Conservation (phyloP, 1,284 basidiomycete species). For the Macrocystidia cucumis region DNA sequence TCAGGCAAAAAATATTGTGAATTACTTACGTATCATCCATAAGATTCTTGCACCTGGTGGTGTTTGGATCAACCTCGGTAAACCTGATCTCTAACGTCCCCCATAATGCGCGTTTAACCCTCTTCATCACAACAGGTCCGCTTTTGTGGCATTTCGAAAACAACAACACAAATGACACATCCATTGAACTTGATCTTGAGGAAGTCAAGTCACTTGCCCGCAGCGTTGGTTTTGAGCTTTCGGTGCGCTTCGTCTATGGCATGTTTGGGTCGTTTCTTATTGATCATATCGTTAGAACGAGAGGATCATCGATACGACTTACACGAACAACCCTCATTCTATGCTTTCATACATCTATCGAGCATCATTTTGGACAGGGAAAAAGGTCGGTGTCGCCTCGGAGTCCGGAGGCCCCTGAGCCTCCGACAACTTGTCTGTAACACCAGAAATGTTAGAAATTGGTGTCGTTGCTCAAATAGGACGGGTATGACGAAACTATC, state of each 20-base stretch:
- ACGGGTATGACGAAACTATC: too few relatives aligned
- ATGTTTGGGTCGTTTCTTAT: background rate
- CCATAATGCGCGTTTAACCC: too few relatives aligned
- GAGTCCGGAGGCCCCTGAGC: too few relatives aligned
- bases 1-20: slow-evolving; percentile 88
- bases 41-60: slow-evolving; percentile 75
- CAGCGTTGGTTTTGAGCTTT: slow-evolving; percentile 78
- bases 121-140: too few relatives aligned
- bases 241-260: slow-evolving; percentile 35
- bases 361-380: slow-evolving; percentile 81
- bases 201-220: slow-evolving; percentile 77
- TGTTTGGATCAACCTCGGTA: slow-evolving; percentile 87
- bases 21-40: slow-evolving; percentile 81
- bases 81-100: too few relatives aligned
- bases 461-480: too few relatives aligned
- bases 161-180: slow-evolving; percentile 70
- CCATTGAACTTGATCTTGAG: slow-evolving; percentile 84
- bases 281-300: slow-evolving; percentile 52
- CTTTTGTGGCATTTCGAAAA: slow-evolving; percentile 97
- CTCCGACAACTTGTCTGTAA: too few relatives aligned
- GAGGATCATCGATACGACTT: slow-evolving; percentile 73
- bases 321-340: slow-evolving; percentile 76
- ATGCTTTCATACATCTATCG: slow-evolving; percentile 91
- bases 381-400: too few relatives aligned
- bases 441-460: too few relatives aligned